Conservation (phyloP, 306 rosid genomes). For the Trichosanthes cucumerina region DNA sequence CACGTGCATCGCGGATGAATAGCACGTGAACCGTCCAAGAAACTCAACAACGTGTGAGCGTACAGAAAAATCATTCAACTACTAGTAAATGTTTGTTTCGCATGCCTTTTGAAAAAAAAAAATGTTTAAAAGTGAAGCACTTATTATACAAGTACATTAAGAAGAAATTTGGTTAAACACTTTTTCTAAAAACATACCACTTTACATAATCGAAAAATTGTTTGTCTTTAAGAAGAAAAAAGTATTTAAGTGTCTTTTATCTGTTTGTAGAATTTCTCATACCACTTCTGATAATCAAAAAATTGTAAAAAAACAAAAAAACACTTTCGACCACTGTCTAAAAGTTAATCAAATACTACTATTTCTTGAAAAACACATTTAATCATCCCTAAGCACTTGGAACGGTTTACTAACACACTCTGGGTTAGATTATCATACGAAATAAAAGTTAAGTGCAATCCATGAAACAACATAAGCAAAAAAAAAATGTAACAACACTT, state of each 20-base stretch:
- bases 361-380: neutral
- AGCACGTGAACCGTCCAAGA: neutral
- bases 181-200: neutral
- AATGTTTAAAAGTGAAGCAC: neutral
- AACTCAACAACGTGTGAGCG: neutral
- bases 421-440: too few relatives aligned
- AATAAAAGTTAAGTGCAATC: too few relatives aligned
- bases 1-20: neutral
- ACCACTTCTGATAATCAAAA: neutral
- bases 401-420: too few relatives aligned
- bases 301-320: neutral
- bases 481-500: neutral
- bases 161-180: neutral
- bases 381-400: neutral
- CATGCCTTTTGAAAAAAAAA: neutral
- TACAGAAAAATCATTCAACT: neutral
- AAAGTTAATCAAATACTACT: neutral
- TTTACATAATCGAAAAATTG: too few relatives aligned
- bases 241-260: neutral
- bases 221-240: too few relatives aligned
- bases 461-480: too few relatives aligned
- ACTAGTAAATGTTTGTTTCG: neutral
- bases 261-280: neutral
- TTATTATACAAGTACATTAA: neutral
- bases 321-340: neutral